Conservation (phyloP, 1,284 basidiomycete genomes). For the Hymenochaete sp. region DNA sequence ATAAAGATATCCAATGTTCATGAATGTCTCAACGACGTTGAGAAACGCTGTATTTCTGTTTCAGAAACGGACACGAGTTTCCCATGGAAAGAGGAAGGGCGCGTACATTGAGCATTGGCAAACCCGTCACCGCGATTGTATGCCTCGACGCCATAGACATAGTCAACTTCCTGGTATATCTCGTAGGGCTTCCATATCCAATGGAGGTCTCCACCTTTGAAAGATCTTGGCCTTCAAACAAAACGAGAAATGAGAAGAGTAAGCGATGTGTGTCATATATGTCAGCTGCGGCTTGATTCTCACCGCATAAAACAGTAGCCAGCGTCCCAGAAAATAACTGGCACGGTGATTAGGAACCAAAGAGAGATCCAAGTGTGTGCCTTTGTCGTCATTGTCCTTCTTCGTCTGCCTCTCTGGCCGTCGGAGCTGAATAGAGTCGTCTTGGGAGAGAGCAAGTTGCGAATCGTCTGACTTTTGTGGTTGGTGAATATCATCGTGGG, state of each 20-base stretch:
- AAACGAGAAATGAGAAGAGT: background rate
- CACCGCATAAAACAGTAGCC: constrained; percentile 66
- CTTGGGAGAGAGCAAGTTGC: constrained; percentile 1
- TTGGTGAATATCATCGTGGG: constrained; percentile 10
- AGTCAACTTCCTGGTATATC: constrained; percentile 67
- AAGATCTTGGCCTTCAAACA: constrained; percentile 43
- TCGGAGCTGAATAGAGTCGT: background rate
- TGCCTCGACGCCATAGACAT: constrained; percentile 65
- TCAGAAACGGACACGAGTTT: constrained; percentile 8
- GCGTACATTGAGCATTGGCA: constrained; percentile 76
- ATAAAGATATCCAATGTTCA: constrained; percentile 74
- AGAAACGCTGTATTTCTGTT: constrained; percentile 45
- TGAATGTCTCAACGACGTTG: constrained; percentile 70
- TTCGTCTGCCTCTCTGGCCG: background rate
- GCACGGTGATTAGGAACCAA: constrained; percentile 60
- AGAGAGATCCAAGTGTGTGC: constrained; percentile 53
- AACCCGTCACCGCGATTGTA: constrained; percentile 67
- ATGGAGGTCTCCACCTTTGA: constrained; percentile 75
- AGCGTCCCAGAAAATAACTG: constrained; percentile 61
- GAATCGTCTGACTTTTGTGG: constrained; percentile 11
- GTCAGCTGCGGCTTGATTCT: background rate
- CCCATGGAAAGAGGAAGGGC: background rate
- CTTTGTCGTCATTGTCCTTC: constrained; percentile 36
- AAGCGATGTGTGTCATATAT: background rate
- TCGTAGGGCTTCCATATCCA: constrained; percentile 85